Conservation (phyloP, 2,329 filamentous ascomycete species). For the Fusarium coffeatum region DNA sequence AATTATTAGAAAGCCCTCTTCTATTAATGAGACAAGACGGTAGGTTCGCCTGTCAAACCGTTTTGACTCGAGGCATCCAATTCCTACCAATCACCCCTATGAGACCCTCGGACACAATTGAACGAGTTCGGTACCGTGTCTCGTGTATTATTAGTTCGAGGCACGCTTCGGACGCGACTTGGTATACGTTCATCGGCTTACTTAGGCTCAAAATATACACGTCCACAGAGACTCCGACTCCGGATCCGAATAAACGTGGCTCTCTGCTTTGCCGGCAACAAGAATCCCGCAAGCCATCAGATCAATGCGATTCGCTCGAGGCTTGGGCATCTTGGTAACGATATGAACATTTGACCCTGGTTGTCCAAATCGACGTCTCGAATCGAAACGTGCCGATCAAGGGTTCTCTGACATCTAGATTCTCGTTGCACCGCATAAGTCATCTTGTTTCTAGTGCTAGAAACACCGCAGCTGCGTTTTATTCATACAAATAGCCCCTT, state of each 20-base stretch:
- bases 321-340: background rate
- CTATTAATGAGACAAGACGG: background rate
- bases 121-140: background rate
- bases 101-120: background rate
- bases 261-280: background rate
- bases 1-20: background rate
- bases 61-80: background rate
- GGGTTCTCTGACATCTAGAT: slow-evolving; percentile 5
- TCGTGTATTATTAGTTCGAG: background rate
- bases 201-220: background rate
- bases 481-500: background rate
- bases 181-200: background rate
- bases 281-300: background rate
- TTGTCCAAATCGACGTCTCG: background rate
- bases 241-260: background rate
- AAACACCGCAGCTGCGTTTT: background rate
- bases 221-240: background rate
- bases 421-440: background rate
- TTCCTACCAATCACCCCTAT: background rate
- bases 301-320: background rate
- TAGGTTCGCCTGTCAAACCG: background rate
- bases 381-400: background rate
- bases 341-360: background rate
- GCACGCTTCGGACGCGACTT: background rate
- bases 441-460: background rate